Percentiles rank a stretch among this genome's conserved stretches.
Conservation (phyloP, 2,329 filamentous ascomycete genomes). For the Epichloe brachyelytri region DNA sequence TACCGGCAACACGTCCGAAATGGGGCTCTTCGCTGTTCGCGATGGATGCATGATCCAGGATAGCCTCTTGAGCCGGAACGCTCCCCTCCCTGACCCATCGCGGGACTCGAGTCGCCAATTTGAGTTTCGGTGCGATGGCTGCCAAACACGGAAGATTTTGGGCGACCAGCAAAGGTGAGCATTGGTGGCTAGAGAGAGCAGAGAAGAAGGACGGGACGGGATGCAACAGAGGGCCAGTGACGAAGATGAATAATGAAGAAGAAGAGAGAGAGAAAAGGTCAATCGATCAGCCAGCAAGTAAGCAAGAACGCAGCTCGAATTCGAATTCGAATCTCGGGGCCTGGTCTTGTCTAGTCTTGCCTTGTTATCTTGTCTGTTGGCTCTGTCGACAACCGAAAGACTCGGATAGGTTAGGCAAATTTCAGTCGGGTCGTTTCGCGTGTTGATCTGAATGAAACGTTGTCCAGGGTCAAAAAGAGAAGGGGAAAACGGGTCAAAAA, state of each 20-base stretch:
- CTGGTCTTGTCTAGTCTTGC: background rate
- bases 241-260: background rate
- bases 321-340: background rate
- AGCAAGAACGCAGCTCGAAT: background rate
- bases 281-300: background rate
- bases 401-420: background rate
- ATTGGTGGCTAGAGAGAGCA: constrained; percentile 6
- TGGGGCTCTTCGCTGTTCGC: constrained; percentile 19
- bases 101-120: background rate
- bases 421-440: background rate
- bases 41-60: constrained; percentile 10
- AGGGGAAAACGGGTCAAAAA: too few relatives aligned
- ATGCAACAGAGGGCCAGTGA: background rate
- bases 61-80: constrained; percentile 4
- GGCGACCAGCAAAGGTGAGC: constrained; percentile 5
- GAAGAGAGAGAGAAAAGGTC: background rate
- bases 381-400: background rate
- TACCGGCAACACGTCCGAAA: constrained; percentile 31
- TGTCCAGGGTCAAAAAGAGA: background rate
- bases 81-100: constrained; percentile 4
- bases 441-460: background rate
- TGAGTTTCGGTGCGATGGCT: constrained; percentile 2
- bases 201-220: background rate
- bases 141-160: constrained; percentile 5
- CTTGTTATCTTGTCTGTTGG: background rate